phyloP scores from a whole-genome alignment of 2,329 filamentous ascomycete genomes.

The Hymenoscyphus fraxineus region DNA sequence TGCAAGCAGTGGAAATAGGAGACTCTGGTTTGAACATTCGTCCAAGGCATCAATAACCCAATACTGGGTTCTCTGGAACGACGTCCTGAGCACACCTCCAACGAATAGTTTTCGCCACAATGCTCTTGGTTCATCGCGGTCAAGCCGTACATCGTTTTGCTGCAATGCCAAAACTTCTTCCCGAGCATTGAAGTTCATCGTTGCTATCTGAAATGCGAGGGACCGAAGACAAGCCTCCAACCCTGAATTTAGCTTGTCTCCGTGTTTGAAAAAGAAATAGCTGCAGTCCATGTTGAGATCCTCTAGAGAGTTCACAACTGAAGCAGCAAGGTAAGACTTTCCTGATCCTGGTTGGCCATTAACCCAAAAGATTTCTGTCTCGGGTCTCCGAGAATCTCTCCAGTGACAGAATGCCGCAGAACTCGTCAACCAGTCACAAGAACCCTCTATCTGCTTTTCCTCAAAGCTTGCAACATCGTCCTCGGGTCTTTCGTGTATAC shows the following conservation, averaged over 20 bases:
- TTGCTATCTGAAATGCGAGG: conserved; percentile 32
- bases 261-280: conserved; percentile 32
- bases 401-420: neutral
- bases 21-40: neutral
- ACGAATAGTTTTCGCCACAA: neutral
- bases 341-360: conserved; percentile 32
- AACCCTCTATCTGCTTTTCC: neutral
- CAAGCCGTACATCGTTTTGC: neutral
- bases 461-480: conserved; percentile 20
- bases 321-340: conserved; percentile 33
- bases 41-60: conserved; percentile 8
- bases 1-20: neutral
- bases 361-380: conserved; percentile 31
- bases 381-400: neutral
- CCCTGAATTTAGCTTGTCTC: conserved; percentile 29
- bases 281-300: neutral
- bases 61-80: neutral
- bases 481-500: conserved; percentile 17
- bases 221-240: conserved; percentile 26
- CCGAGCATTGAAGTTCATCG: neutral
- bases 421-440: neutral
- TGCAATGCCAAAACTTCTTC: conserved; percentile 4
- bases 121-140: neutral
- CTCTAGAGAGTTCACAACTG: conserved; percentile 22
- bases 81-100: neutral